These are phyloP conservation scores for Elsinoe ampelina DNA, from an alignment of 2,329 filamentous ascomycete species.

Conservation along the genomic window DNA sequence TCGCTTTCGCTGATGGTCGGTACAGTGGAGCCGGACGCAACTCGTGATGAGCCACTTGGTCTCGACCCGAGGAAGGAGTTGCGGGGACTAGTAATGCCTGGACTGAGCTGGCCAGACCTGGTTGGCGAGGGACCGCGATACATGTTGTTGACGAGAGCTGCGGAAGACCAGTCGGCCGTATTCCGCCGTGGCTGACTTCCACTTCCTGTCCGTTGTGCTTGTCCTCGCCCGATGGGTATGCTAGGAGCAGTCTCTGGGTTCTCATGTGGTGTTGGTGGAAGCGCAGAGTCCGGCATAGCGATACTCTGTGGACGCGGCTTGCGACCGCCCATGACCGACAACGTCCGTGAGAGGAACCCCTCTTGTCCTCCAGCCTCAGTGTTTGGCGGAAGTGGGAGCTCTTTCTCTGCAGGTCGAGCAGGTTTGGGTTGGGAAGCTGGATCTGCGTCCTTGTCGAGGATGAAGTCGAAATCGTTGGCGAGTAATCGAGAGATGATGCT, in stretches of 20 bases:
- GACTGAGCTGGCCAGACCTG: slow-evolving; percentile 26
- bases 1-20: slow-evolving; percentile 11
- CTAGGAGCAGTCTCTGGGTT: slow-evolving; percentile 68
- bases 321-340: slow-evolving; percentile 44
- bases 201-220: slow-evolving; percentile 38
- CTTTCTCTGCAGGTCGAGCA: slow-evolving; percentile 55
- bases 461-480: slow-evolving; percentile 89
- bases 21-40: slow-evolving; percentile 28
- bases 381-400: slow-evolving; percentile 66
- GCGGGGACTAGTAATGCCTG: slow-evolving; percentile 53
- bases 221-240: slow-evolving; percentile 57
- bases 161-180: slow-evolving; percentile 43
- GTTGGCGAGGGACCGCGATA: slow-evolving; percentile 56
- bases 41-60: slow-evolving; percentile 28
- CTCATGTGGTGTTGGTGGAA: slow-evolving; percentile 29
- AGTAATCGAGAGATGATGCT: slow-evolving; percentile 95
- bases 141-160: slow-evolving; percentile 78
- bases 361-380: slow-evolving; percentile 42
- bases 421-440: not conserved
- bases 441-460: slow-evolving; percentile 62
- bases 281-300: slow-evolving; percentile 18
- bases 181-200: slow-evolving; percentile 34
- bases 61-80: slow-evolving; percentile 51
- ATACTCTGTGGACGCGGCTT: slow-evolving; percentile 28
- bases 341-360: slow-evolving; percentile 49